Base-by-base conservation (phyloP, 2,329 filamentous ascomycete species). In the Trichocomaceae sp. region DNA sequence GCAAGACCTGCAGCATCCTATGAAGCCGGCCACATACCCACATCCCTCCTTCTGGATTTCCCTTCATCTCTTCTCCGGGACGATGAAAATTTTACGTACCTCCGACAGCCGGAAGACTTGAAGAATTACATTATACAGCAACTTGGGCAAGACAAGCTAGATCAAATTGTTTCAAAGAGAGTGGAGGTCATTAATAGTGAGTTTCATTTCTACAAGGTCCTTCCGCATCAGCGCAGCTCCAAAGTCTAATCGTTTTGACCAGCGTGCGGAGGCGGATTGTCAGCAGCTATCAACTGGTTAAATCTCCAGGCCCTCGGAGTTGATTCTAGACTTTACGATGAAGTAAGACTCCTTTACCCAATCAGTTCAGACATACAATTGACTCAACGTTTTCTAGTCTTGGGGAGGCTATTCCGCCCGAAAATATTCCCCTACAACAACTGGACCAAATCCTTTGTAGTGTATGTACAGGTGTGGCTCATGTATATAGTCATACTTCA, bases 381-480 rank as follows among this genome's bases (percentile, higher is more conserved):
- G 19, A 20, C 15, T 5, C 10, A 19, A 31, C 2, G 31, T 35
- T 20, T 19, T 47, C 9, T 35, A 47, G 46, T 9, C 46, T 35
- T 47, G 46, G 46, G 26, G 46, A 17, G 46, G 46, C 46, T 47
- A 47, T 33, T 47, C 46, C 5, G 46, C 46, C n/a, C 46, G 46
- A 2, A 20, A 35, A 12, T 26, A 47, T 35, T 20, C 46, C 22
- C 46, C 46, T 19, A 47, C 7, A 47, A 47, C 17, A 12, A 47
- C 46, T 6, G 46, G 46, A 5, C 29, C 46, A 20, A 47, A 20
- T 47, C 46, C 46, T 33, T 22, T 47, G 19, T 47, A 47, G 9
- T 22, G 8, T 5, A 42, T 3, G 7, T 22, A 22, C 8, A 29
- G 26, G 5, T 8, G 26, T 29, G 26, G 26, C 10, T 17, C 22